Percentiles rank a stretch among this genome's conserved stretches.
phyloP scores from a whole-genome alignment of 2,329 filamentous ascomycete genomes.

The Phaeosphaeriaceae sp. region DNA sequence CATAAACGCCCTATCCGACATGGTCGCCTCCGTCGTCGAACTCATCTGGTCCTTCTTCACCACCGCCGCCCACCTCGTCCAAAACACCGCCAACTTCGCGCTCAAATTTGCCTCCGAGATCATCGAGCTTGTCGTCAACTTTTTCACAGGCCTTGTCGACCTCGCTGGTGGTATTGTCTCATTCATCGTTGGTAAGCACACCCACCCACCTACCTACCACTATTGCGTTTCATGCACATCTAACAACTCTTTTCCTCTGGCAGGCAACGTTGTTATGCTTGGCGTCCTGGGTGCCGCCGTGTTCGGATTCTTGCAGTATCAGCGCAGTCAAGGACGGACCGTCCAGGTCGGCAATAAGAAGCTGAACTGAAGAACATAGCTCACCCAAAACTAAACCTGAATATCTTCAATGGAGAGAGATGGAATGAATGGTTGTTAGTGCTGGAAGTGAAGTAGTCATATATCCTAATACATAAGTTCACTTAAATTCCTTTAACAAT shows the following conservation, averaged over 20 bases:
- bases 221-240: too few species aligned
- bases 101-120: conserved; percentile 34
- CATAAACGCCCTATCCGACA: conserved; percentile 38
- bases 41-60: conserved; percentile 46
- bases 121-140: conserved; percentile 39
- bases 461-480: too few species aligned
- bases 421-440: too few species aligned
- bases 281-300: conserved; percentile 38
- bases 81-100: conserved; percentile 37
- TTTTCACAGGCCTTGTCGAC: conserved; percentile 42
- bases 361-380: conserved; percentile 35
- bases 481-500: too few species aligned
- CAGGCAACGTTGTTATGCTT: conserved; percentile 46
- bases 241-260: too few species aligned
- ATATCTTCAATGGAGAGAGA: neutral
- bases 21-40: conserved; percentile 40
- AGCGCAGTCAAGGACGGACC: conserved; percentile 43
- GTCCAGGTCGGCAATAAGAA: conserved; percentile 48
- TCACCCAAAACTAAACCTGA: neutral
- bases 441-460: too few species aligned
- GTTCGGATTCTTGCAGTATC: conserved; percentile 46
- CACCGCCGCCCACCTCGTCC: conserved; percentile 39
- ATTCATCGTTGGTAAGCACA: conserved; percentile 45
- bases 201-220: too few species aligned
- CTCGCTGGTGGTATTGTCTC: conserved; percentile 42